These are phyloP conservation scores for Stereocaulon alpinum DNA, from an alignment of 495 filamentous ascomycete species.

Conservation along the genomic window DNA sequence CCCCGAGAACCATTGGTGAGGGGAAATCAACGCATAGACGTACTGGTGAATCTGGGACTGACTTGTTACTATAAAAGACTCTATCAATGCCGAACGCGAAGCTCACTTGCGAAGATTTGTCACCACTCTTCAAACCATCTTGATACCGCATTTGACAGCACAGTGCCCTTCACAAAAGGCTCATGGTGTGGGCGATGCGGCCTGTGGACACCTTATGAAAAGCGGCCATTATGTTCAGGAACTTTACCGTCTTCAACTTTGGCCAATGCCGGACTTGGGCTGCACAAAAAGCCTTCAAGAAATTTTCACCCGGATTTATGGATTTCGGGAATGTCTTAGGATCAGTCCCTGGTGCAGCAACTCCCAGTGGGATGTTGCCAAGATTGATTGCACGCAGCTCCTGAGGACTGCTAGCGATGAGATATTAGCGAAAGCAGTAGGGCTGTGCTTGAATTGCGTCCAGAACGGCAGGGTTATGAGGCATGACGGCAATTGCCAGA, in stretches of 20 bases:
- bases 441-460: neutral
- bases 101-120: too few species aligned
- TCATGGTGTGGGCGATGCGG: too few species aligned
- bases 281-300: neutral
- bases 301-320: neutral
- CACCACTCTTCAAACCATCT: neutral
- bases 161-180: neutral
- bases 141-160: neutral
- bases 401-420: neutral
- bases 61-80: neutral
- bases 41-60: too few species aligned
- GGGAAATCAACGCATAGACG: too few species aligned
- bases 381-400: neutral
- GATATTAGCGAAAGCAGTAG: neutral
- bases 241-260: neutral
- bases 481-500: neutral
- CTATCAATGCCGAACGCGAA: neutral
- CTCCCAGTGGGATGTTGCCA: neutral
- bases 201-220: neutral
- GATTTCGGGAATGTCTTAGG: neutral
- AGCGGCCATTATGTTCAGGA: neutral
- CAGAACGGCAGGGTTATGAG: neutral
- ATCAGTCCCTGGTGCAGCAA: too few species aligned
- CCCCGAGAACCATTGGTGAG: too few species aligned
- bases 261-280: neutral